A percentile compares a stretch with the other conserved stretches of the same genome.
Evolutionary conservation across 352 stramenopile species (phyloP).

Genomic region (Phytophthora litchii): DNA sequence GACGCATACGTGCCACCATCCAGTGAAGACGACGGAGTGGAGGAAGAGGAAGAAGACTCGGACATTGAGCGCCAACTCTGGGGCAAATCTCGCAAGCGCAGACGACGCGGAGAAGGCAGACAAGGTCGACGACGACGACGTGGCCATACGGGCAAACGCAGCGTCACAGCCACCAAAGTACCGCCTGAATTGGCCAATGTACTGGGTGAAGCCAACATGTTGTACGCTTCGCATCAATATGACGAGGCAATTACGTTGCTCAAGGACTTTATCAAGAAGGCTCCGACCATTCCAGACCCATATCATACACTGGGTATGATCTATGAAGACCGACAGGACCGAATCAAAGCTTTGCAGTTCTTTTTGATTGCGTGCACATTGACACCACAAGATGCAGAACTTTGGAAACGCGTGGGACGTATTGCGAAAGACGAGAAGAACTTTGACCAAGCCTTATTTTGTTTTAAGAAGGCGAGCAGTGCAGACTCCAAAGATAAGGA

Average conservation of each 20-base stretch:
- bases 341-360: constrained; percentile 84
- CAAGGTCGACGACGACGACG: constrained; percentile 38
- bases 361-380: constrained; percentile 87
- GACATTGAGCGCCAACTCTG: constrained; percentile 86
- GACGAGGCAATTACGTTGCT: constrained; percentile 80
- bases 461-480: constrained; percentile 85
- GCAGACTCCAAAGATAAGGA: constrained; percentile 84
- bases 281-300: constrained; percentile 84
- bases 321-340: constrained; percentile 84
- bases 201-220: constrained; percentile 84
- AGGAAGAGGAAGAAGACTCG: constrained; percentile 79
- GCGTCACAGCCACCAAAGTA: constrained; percentile 76
- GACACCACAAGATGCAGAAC: constrained; percentile 77
- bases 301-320: constrained; percentile 90
- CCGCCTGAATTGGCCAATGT: constrained; percentile 79
- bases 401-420: constrained; percentile 86
- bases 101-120: constrained; percentile 34
- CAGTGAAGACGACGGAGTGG: constrained; percentile 62
- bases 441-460: constrained; percentile 84
- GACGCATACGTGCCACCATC: constrained; percentile 66
- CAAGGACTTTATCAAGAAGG: constrained; percentile 91
- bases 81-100: constrained; percentile 72
- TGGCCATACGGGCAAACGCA: constrained; percentile 49
- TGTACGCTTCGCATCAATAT: constrained; percentile 89
- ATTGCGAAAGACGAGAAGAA: constrained; percentile 90